Evolutionary conservation across 139 green algal species (phyloP).

Genomic region (Chlorella sp.): DNA sequence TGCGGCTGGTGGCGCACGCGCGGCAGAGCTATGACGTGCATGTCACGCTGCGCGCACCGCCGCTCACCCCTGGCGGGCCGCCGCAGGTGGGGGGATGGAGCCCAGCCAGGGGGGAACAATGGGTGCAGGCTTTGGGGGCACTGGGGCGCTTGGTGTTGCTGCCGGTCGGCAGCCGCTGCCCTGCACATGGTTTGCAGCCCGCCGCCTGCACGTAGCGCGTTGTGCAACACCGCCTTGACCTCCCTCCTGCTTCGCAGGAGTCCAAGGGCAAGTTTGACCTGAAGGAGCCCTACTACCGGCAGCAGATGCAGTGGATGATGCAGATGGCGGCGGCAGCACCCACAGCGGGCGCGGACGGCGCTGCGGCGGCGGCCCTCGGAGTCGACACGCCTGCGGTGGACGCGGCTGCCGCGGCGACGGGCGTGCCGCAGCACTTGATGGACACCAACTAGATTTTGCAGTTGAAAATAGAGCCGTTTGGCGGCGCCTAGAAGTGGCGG

Average conservation of each 20-base stretch:
- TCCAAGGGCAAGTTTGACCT: conserved; percentile 77
- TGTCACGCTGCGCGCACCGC: conserved; percentile 64
- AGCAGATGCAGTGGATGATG: conserved; percentile 51
- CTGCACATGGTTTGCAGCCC: neutral
- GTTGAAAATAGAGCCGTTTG: no score
- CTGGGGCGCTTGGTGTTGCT: no score
- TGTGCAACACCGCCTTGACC: neutral
- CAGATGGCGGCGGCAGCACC: neutral
- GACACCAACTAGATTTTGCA: neutral
- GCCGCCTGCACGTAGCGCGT: neutral
- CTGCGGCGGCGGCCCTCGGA: neutral
- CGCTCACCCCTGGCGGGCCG: conserved; percentile 40
- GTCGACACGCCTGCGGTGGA: neutral
- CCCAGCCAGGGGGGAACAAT: neutral
- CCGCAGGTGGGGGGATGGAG: conserved; percentile 46
- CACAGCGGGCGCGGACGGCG: neutral
- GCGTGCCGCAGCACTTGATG: neutral
- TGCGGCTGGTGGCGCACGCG: conserved; percentile 75
- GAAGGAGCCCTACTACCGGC: conserved; percentile 93
- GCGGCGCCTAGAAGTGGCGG: no score
- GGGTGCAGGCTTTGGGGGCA: neutral
- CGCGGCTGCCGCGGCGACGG: neutral
- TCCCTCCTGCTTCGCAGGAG: neutral
- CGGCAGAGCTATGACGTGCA: conserved; percentile 85
- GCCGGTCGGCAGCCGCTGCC: neutral